phyloP scores from a whole-genome alignment of 192 early-diverging fungal genomes.

The Coemansia sp. region DNA sequence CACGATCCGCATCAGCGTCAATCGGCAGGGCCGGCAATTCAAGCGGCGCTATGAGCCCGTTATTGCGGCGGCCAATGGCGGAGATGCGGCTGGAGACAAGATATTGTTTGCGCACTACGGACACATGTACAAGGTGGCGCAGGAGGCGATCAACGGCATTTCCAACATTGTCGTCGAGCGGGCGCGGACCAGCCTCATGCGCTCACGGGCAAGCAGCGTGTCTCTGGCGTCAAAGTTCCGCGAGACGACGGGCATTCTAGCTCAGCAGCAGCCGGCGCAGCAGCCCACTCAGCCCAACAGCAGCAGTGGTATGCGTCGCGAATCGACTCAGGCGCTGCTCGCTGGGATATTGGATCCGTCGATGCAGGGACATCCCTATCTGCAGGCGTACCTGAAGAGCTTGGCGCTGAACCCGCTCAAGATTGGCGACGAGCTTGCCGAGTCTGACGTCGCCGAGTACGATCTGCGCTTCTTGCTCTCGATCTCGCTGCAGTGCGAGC shows the following conservation, averaged over 20 bases:
- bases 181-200: slow-evolving; percentile 44
- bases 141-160: slow-evolving; percentile 27
- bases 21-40: slow-evolving; percentile 27
- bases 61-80: slow-evolving; percentile 12
- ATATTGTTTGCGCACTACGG: slow-evolving; percentile 52
- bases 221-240: slow-evolving; percentile 48
- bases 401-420: slow-evolving; percentile 44
- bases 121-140: slow-evolving; percentile 38
- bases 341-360: slow-evolving; percentile 24
- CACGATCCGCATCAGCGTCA: slow-evolving; percentile 59
- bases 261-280: slow-evolving; percentile 16
- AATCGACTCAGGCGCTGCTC: slow-evolving; percentile 9
- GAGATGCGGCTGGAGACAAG: slow-evolving; percentile 21
- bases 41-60: slow-evolving; percentile 22
- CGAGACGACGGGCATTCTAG: not conserved
- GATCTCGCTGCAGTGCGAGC: slow-evolving; percentile 55
- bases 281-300: not conserved
- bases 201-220: slow-evolving; percentile 52
- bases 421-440: slow-evolving; percentile 55
- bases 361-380: slow-evolving; percentile 40
- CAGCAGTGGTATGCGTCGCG: slow-evolving; percentile 4
- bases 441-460: slow-evolving; percentile 47
- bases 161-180: slow-evolving; percentile 40
- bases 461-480: slow-evolving; percentile 51
- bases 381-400: slow-evolving; percentile 32